phyloP scores from a whole-genome alignment of 106 monocot species.

The Triglochin maritima region DNA sequence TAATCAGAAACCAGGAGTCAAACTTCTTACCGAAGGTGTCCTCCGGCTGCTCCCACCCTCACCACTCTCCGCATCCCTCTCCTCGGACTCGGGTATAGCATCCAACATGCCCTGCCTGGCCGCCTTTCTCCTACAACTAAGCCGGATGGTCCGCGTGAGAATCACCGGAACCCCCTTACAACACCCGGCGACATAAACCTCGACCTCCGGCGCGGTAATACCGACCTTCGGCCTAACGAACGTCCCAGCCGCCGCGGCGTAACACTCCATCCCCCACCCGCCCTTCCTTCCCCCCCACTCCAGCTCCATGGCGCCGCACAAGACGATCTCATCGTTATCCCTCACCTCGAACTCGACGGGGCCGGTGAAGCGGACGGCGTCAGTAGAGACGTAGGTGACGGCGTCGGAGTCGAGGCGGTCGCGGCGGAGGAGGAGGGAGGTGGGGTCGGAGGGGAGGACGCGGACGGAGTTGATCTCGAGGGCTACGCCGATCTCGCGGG shows the following conservation, averaged over 20 bases:
- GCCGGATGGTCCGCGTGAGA: conserved; percentile 52
- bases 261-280: conserved; percentile 68
- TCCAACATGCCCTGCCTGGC: conserved; percentile 33
- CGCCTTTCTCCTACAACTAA: conserved; percentile 33
- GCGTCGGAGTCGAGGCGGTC: conserved; percentile 10
- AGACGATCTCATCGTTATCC: conserved; percentile 11
- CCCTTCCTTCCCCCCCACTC: conserved; percentile 7
- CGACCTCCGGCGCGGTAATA: conserved; percentile 41
- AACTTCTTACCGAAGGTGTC: conserved; percentile 2
- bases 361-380: conserved; percentile 7
- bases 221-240: conserved; percentile 33
- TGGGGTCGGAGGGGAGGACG: conserved; percentile 23
- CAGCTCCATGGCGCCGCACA: conserved; percentile 54
- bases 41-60: conserved; percentile 11
- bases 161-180: conserved; percentile 53
- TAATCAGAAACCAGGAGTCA: not conserved
- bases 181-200: conserved; percentile 83
- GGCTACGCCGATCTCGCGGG: conserved; percentile 43
- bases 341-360: conserved; percentile 5
- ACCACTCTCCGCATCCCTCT: conserved; percentile 5
- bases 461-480: conserved; percentile 68
- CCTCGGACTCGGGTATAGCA: conserved; percentile 64
- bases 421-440: conserved; percentile 7
- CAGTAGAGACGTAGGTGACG: conserved; percentile 7
- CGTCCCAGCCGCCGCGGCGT: conserved; percentile 32